phyloP scores from a whole-genome alignment of 257 asterid species.

The Nicotiana tomentosiformis region DNA sequence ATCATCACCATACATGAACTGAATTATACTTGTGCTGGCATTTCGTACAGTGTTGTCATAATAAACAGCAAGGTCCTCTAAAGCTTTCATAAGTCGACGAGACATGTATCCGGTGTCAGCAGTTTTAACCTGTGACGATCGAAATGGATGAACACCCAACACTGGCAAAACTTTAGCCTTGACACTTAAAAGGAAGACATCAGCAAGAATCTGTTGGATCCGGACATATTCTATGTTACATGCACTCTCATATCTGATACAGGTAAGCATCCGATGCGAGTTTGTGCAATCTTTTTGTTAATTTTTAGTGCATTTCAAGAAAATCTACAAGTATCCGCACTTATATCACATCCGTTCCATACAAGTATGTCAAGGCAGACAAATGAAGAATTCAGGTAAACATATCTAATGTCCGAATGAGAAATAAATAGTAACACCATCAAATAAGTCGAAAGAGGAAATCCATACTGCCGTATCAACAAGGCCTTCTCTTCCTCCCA shows the following conservation, averaged over 20 bases:
- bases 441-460: neutral
- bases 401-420: neutral
- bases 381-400: neutral
- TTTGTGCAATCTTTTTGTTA: neutral
- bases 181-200: neutral
- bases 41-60: conserved; percentile 89
- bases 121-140: conserved; percentile 77
- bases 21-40: conserved; percentile 79
- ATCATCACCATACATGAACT: conserved; percentile 86
- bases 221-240: neutral
- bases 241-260: neutral
- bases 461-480: conserved; percentile 94
- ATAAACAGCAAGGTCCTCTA: conserved; percentile 76
- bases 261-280: neutral
- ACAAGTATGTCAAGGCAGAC: neutral
- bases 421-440: neutral
- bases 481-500: conserved; percentile 99
- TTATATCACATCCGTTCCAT: neutral
- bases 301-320: neutral
- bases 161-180: neutral
- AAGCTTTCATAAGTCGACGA: conserved; percentile 91
- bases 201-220: neutral
- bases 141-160: conserved; percentile 2
- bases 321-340: neutral
- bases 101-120: conserved; percentile 99